Evolutionary conservation across 164 flowering plant species (phyloP).

Genomic region (Nelumbo lutea): DNA sequence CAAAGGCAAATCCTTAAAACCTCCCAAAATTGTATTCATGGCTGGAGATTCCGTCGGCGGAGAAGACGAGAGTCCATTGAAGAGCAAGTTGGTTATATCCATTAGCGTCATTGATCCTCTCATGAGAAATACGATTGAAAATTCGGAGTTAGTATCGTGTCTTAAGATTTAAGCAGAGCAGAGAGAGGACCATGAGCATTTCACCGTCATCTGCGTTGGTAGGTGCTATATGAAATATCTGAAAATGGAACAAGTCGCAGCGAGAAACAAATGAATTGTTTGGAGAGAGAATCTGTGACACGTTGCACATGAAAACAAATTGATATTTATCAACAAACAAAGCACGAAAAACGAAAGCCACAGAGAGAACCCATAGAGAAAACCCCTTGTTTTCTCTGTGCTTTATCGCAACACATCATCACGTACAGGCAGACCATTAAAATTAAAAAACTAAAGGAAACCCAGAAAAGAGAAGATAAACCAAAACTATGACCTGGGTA

Average conservation of each 20-base stretch:
- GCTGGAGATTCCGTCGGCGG: constrained; percentile 7
- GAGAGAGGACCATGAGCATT: constrained; percentile 38
- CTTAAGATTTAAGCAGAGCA: constrained; percentile 13
- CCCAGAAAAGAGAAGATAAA: constrained; percentile 17
- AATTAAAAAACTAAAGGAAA: constrained; percentile 17
- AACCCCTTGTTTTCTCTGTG: constrained; percentile 3
- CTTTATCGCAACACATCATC: background rate
- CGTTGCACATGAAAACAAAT: constrained; percentile 63
- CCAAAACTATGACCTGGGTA: constrained; percentile 33
- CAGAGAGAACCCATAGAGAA: background rate
- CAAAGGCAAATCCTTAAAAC: constrained; percentile 44
- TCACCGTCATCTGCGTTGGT: constrained; percentile 42
- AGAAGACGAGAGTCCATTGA: constrained; percentile 16
- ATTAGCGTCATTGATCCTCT: constrained; percentile 21
- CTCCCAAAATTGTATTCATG: constrained; percentile 16
- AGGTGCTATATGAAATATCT: background rate
- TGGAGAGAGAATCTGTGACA: constrained; percentile 42
- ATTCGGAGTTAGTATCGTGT: constrained; percentile 16
- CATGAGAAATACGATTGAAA: constrained; percentile 9
- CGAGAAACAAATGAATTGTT: constrained; percentile 21
- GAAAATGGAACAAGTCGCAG: constrained; percentile 29
- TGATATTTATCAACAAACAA: constrained; percentile 8
- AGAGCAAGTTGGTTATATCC: constrained; percentile 27
- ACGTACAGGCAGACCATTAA: constrained; percentile 17
- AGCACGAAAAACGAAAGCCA: background rate